Conservation (phyloP, 2,329 filamentous ascomycete species). For the Colletotrichum scovillei region DNA sequence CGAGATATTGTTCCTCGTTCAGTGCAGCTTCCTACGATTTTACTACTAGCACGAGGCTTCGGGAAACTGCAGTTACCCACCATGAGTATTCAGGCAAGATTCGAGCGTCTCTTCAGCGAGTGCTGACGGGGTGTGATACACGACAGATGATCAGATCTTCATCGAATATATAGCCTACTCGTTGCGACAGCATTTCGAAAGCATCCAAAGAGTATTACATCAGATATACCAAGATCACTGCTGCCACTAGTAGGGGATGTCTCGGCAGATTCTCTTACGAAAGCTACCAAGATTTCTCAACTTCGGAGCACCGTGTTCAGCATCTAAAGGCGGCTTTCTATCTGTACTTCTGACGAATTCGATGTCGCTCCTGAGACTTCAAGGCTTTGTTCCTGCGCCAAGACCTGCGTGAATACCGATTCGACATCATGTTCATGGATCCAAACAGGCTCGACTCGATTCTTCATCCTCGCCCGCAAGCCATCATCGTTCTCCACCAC, state of each 20-base stretch:
- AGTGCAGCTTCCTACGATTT: neutral
- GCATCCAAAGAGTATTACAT: neutral
- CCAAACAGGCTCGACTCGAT: slow-evolving; percentile 52
- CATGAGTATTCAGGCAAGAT: neutral
- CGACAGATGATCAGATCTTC: neutral
- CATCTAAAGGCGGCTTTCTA: slow-evolving; percentile 21
- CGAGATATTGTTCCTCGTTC: neutral
- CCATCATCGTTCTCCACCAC: slow-evolving; percentile 49
- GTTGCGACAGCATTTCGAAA: neutral
- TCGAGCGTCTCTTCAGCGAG: too few species aligned
- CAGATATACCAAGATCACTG: neutral
- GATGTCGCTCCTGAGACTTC: neutral
- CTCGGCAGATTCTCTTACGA: neutral
- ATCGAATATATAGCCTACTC: neutral
- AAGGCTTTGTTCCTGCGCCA: neutral
- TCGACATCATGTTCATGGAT: slow-evolving; percentile 60
- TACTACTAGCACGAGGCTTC: too few species aligned
- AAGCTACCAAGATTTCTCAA: neutral
- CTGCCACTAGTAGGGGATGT: neutral
- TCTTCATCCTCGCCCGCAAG: slow-evolving; percentile 48
- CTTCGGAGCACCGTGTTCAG: too few species aligned
- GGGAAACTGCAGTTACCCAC: too few species aligned
- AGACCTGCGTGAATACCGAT: slow-evolving; percentile 43
- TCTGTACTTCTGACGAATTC: neutral
- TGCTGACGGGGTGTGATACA: neutral